A percentile compares a stretch with the other conserved stretches of the same genome.
Evolutionary conservation across 306 rosid genomes (phyloP).

Genomic region (Astragalus membranaceus): DNA sequence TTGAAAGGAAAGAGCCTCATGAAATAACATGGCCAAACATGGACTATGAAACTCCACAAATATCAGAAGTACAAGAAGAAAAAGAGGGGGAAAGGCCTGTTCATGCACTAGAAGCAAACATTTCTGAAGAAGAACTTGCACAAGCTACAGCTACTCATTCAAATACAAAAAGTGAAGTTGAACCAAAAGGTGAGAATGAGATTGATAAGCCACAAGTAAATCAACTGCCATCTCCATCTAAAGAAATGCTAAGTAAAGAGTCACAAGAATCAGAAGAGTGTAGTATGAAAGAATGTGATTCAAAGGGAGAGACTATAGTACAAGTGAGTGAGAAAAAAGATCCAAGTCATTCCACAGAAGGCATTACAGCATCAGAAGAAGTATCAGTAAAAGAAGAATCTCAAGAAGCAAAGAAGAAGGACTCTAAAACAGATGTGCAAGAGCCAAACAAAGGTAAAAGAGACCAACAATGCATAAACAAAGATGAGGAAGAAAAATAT

Average conservation of each 20-base stretch:
- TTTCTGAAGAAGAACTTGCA: background rate
- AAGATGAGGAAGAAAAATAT: conserved; percentile 1
- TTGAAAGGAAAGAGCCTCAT: conserved; percentile 11
- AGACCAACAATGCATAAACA: background rate
- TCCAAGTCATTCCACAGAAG: background rate
- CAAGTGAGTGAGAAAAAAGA: background rate
- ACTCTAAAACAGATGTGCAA: background rate
- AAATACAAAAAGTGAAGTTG: background rate
- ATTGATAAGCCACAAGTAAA: background rate
- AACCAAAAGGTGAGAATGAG: conserved; percentile 9
- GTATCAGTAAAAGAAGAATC: background rate
- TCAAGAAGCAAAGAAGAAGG: background rate
- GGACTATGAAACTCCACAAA: conserved; percentile 1
- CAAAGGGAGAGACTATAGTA: background rate
- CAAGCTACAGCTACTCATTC: background rate
- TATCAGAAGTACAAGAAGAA: background rate
- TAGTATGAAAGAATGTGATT: background rate
- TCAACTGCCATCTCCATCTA: background rate
- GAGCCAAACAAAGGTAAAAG: background rate
- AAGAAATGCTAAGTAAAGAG: background rate
- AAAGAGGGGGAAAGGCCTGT: background rate
- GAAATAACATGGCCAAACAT: conserved; percentile 11
- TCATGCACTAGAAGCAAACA: background rate
- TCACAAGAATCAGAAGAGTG: background rate
- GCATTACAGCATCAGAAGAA: background rate